These are phyloP conservation scores for Monilinia fructicola DNA, from an alignment of 2,329 filamentous ascomycete genomes.

Conservation along the genomic window DNA sequence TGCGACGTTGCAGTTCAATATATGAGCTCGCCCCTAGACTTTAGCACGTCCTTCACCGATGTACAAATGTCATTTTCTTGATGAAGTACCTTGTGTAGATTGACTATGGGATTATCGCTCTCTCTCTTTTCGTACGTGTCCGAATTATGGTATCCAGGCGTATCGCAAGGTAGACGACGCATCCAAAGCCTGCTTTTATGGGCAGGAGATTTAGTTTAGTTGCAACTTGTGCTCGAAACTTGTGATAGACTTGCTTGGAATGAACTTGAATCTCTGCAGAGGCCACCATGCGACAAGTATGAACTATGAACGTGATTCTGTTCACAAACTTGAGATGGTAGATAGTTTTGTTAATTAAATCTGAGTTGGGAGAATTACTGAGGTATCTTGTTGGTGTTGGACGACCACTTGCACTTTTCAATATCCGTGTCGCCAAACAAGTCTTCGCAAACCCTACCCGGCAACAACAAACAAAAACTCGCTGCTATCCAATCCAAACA, in stretches of 20 bases:
- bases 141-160: neutral
- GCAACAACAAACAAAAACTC: neutral
- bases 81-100: neutral
- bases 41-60: neutral
- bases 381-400: neutral
- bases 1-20: neutral
- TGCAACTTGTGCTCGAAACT: neutral
- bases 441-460: neutral
- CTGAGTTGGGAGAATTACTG: neutral
- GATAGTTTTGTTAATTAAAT: neutral
- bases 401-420: neutral
- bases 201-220: neutral
- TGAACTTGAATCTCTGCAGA: neutral
- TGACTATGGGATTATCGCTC: neutral
- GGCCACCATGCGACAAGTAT: neutral
- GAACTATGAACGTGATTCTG: neutral
- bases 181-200: neutral
- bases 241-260: neutral
- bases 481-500: neutral
- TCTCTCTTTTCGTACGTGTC: neutral
- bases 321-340: neutral
- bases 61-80: neutral
- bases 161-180: neutral
- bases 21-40: neutral
- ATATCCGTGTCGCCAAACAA: neutral